Percentiles rank a stretch among this genome's conserved stretches.
Evolutionary conservation across 805 yeast species (phyloP).

Genomic region (Candida schatavii): DNA sequence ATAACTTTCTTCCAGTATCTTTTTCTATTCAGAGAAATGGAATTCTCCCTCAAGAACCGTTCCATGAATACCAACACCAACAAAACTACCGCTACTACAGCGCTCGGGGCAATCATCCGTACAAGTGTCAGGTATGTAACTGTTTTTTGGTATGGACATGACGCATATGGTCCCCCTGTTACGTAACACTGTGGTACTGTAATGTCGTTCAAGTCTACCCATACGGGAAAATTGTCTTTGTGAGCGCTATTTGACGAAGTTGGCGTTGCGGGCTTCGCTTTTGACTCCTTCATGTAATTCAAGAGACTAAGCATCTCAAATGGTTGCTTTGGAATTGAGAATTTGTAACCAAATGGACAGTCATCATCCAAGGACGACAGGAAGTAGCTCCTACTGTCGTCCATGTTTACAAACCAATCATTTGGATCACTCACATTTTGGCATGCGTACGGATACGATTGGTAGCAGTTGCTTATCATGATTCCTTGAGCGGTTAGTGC

Average conservation of each 20-base stretch:
- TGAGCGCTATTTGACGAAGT: neutral
- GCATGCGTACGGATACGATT: slow-evolving; percentile 54
- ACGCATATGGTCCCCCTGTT: slow-evolving; percentile 70
- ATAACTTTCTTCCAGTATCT: slow-evolving; percentile 60
- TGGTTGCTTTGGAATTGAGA: slow-evolving; percentile 35
- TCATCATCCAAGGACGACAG: slow-evolving; percentile 25
- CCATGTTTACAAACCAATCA: slow-evolving; percentile 41
- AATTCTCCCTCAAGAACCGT: slow-evolving; percentile 54
- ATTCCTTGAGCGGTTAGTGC: slow-evolving; percentile 48
- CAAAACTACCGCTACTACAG: slow-evolving; percentile 53
- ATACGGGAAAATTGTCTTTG: slow-evolving; percentile 41
- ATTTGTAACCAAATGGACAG: slow-evolving; percentile 34
- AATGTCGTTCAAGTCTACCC: slow-evolving; percentile 84
- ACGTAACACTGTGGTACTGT: slow-evolving; percentile 80
- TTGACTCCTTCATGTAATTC: slow-evolving; percentile 27
- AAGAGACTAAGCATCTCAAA: slow-evolving; percentile 24
- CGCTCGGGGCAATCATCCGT: slow-evolving; percentile 64
- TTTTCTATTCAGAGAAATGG: slow-evolving; percentile 68
- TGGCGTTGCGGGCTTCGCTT: slow-evolving; percentile 12
- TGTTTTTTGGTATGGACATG: slow-evolving; percentile 71
- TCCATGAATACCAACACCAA: slow-evolving; percentile 51
- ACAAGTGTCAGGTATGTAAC: slow-evolving; percentile 56
- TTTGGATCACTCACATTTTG: slow-evolving; percentile 35
- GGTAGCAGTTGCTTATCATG: slow-evolving; percentile 66
- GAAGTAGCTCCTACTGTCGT: slow-evolving; percentile 40